Conservation (phyloP, 1,139 yeast species). For the Kodamaea sp. region DNA sequence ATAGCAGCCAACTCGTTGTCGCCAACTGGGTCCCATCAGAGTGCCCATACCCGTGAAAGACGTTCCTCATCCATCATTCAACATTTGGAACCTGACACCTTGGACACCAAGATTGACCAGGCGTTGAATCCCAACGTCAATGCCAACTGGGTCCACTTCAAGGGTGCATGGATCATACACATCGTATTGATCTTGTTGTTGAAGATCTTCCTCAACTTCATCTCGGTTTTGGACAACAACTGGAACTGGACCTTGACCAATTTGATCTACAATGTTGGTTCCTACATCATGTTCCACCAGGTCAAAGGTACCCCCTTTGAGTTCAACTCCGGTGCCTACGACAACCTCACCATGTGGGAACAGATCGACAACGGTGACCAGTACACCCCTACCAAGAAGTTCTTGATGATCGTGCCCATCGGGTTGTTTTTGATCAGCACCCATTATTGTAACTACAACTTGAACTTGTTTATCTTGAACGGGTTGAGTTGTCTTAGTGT, state of each 20-base stretch:
- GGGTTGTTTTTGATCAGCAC: conserved; percentile 83
- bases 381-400: conserved; percentile 95
- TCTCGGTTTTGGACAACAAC: conserved; percentile 71
- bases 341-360: conserved; percentile 97
- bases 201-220: conserved; percentile 73
- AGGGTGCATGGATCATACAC: conserved; percentile 96
- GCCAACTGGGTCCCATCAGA: conserved; percentile 32
- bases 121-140: conserved; percentile 84
- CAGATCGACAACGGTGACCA: conserved; percentile 97
- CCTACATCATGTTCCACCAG: conserved; percentile 94
- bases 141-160: conserved; percentile 94
- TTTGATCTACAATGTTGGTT: conserved; percentile 84
- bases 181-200: conserved; percentile 75
- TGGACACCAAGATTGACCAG: conserved; percentile 92
- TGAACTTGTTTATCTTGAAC: conserved; percentile 76
- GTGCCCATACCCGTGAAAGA: conserved; percentile 41
- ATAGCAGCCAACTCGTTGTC: conserved; percentile 16
- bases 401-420: conserved; percentile 87
- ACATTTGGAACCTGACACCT: conserved; percentile 89
- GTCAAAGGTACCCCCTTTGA: conserved; percentile 97
- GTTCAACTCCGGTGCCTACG: conserved; percentile 94
- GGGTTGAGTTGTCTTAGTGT: conserved; percentile 76
- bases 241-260: conserved; percentile 95
- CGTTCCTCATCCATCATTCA: conserved; percentile 62
- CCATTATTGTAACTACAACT: conserved; percentile 85